These are phyloP conservation scores for Austroboletus niveus DNA, from an alignment of 1,284 basidiomycete genomes.

Conservation along the genomic window DNA sequence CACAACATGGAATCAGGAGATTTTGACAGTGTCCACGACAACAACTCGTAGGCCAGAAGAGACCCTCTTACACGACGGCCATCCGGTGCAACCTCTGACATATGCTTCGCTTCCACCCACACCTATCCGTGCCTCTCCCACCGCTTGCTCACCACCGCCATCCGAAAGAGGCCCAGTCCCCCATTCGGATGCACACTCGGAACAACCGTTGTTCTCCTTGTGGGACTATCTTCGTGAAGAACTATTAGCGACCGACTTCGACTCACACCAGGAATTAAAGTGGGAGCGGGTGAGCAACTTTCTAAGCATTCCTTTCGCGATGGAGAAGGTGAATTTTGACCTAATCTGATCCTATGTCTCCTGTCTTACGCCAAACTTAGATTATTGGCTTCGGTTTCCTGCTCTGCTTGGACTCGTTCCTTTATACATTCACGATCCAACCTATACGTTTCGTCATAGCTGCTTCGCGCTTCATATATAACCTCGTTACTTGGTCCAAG, in stretches of 20 bases:
- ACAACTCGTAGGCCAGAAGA: conserved; percentile 17
- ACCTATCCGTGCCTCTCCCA: conserved; percentile 53
- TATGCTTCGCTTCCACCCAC: conserved; percentile 73
- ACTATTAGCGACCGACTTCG: conserved; percentile 86
- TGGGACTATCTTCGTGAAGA: conserved; percentile 93
- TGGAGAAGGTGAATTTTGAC: conserved; percentile 76
- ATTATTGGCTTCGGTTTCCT: conserved; percentile 92
- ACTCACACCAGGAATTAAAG: conserved; percentile 90
- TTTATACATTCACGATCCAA: conserved; percentile 97
- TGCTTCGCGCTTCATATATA: conserved; percentile 53
- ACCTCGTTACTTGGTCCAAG: conserved; percentile 49
- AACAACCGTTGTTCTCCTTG: conserved; percentile 64
- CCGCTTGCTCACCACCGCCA: conserved; percentile 29
- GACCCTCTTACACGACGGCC: conserved; percentile 12
- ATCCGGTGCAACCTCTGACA: conserved; percentile 28
- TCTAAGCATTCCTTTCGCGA: conserved; percentile 86
- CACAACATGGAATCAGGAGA: conserved; percentile 22
- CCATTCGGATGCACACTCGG: conserved; percentile 6
- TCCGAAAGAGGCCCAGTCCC: conserved; percentile 2
- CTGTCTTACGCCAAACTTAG: conserved; percentile 40
- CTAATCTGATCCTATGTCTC: not conserved
- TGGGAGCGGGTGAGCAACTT: conserved; percentile 99
- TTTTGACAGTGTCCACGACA: conserved; percentile 8
- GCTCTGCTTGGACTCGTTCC: conserved; percentile 94
- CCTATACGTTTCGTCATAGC: conserved; percentile 87